Evolutionary conservation across 2,329 filamentous ascomycete genomes (phyloP), one percentile per base, ranked within the genome.

Genomic region (Podosphaera xanthii): DNA sequence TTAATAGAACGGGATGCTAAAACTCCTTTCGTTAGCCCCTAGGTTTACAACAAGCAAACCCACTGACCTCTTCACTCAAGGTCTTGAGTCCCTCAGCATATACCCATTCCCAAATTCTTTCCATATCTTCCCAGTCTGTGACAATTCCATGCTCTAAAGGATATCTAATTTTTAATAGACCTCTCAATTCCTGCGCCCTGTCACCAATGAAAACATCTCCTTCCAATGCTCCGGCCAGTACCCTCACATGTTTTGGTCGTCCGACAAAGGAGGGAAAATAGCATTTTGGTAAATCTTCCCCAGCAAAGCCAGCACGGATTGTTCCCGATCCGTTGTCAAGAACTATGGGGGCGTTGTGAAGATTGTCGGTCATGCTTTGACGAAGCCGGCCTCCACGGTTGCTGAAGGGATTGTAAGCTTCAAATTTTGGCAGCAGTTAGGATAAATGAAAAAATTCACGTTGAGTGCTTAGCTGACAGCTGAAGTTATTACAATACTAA

Each of bases 101-200:
- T 58, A 98, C 89, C 69, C 94, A 92, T 68, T 94, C 87, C 92
- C 92, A 98, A 73, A 98, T 98, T 74, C 88, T 83, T 76, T 98
- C 92, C 92, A 98, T 98, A 70, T 98, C 92, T 70, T 97, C 92
- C 92, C 92, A 98, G 72, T 98, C 89, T 65, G 92, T 98, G 63
- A 98, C 92, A 67, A 98, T 94, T 66, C 92, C 92, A 71, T 98
- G 92, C 74, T 97, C 92, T 59, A 98, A 75, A 52, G 92, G 92
- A 70, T 97, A 97, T 64, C 83, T 80, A 67, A 98, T 96, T 79
- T 97, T 98, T 66, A 98, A 78, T 62, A 98, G 75, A 2, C 92
- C 92, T 68, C 91, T 82, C 68, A 95, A 77, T 69, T 97, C 90
- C 66, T 91, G 90, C 22, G 81, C 81, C 71, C 88, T 84, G 67